phyloP scores from a whole-genome alignment of 805 yeast genomes.

The Ascoidea tarda region DNA sequence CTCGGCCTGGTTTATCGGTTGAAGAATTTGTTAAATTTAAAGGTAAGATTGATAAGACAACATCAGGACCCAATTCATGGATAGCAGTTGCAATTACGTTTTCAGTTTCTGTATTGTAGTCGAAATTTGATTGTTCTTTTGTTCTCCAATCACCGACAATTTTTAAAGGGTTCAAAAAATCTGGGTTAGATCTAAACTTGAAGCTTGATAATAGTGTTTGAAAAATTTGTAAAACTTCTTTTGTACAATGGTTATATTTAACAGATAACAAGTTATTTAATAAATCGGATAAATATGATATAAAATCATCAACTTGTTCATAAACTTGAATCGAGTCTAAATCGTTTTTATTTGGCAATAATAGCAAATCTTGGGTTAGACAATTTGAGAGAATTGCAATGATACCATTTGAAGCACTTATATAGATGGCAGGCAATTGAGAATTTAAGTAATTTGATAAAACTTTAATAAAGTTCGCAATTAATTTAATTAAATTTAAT shows the following conservation, averaged over 20 bases:
- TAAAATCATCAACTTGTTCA: conserved; percentile 40
- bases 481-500: conserved; percentile 33
- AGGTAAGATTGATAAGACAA: conserved; percentile 62
- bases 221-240: conserved; percentile 57
- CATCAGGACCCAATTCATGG: conserved; percentile 74
- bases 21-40: conserved; percentile 52
- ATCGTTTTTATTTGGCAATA: conserved; percentile 28
- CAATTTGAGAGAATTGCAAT: conserved; percentile 64
- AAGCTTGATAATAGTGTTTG: conserved; percentile 49
- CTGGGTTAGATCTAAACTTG: conserved; percentile 55
- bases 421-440: conserved; percentile 46
- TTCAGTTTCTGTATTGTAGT: conserved; percentile 64
- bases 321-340: conserved; percentile 29
- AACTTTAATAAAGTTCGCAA: conserved; percentile 41
- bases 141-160: conserved; percentile 81
- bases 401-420: conserved; percentile 76
- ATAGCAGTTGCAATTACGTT: conserved; percentile 68
- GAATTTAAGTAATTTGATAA: conserved; percentile 56
- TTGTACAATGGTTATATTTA: conserved; percentile 62
- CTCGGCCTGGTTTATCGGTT: conserved; percentile 60
- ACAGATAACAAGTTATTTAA: conserved; percentile 52
- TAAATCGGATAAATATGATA: conserved; percentile 36
- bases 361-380: conserved; percentile 43
- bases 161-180: conserved; percentile 48
- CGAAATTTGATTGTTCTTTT: conserved; percentile 39